Evolutionary conservation across 2,329 filamentous ascomycete genomes (phyloP), one percentile per base, ranked within the genome.

Genomic region (Xylariales sp.): DNA sequence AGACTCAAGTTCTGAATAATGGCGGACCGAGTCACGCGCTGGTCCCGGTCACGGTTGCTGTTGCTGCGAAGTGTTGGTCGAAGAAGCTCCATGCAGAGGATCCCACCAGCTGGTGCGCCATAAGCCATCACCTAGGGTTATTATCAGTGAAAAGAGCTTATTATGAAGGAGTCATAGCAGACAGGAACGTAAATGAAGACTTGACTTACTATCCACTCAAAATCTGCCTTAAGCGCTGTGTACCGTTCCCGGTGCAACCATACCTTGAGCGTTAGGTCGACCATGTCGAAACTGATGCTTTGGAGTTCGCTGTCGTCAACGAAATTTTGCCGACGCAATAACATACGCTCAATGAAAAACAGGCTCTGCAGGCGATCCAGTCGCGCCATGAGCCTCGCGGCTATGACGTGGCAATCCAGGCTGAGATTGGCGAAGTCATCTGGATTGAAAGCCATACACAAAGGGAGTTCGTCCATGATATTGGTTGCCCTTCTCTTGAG

Each of bases 301-400:
- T 75, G 53, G 9, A 73, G 55, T 9, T 68, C 60, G 0, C 63
- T 62, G 7, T 64, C 57, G 6, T 63, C 59, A 0, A 56, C 49
- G 9, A 64, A 56, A 0, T 64, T 61, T 3, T 59, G 54, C n/a
- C 73, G 76, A n/a, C n/a, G n/a, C 18, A 74, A 62, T 6, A 81
- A 57, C 0, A 80, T 64, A 12, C 78, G 64, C 42, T 82, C 73
- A 5, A 80, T 60, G 8, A 82, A 68, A 43, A 83, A 80, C 3
- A 76, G 60, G 27, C 79, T 80, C 29, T 80, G 71, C 1, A 78
- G 57, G 32, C 76, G 68, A 16, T 71, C 66, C 3, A 78, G 61
- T n/a, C n/a, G n/a, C n/a, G n/a, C n/a, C n/a, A n/a, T n/a, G n/a
- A n/a, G n/a, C n/a, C n/a, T n/a, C n/a, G n/a, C n/a, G n/a, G n/a